phyloP scores from a whole-genome alignment of 257 asterid species.

The Euphrasia confusa region DNA sequence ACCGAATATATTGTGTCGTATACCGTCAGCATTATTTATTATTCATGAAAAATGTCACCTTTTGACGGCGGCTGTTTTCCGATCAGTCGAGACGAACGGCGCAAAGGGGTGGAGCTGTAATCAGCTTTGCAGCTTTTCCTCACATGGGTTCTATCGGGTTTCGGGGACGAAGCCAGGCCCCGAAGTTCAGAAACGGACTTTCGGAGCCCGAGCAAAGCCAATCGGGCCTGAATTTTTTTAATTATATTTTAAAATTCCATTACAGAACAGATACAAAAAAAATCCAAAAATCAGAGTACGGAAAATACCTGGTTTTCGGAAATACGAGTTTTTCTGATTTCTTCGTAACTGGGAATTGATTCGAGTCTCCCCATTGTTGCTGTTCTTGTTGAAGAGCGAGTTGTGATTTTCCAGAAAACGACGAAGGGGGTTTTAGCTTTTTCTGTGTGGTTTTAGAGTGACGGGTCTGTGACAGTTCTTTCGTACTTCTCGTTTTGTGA shows the following conservation, averaged over 20 bases:
- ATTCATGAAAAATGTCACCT: conserved; percentile 23
- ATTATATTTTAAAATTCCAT: no score
- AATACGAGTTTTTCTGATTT: conserved; percentile 55
- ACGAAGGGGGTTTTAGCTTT: background rate
- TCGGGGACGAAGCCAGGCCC: conserved; percentile 37
- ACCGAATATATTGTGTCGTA: no score
- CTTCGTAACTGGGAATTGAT: conserved; percentile 55
- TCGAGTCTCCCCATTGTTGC: conserved; percentile 47
- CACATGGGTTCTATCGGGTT: conserved; percentile 32
- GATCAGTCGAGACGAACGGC: conserved; percentile 59
- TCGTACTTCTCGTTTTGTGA: background rate
- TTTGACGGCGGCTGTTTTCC: conserved; percentile 30
- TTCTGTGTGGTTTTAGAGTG: background rate
- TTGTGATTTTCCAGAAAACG: background rate
- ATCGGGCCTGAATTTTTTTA: conserved; percentile 41
- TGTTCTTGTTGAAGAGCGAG: background rate
- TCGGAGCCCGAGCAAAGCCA: conserved; percentile 54
- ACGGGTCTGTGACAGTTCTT: conserved; percentile 19
- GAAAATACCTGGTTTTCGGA: conserved; percentile 52
- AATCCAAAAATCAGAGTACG: no score
- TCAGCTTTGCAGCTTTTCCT: conserved; percentile 40
- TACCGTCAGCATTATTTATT: no score
- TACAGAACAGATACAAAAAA: background rate
- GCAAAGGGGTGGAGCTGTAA: conserved; percentile 43
- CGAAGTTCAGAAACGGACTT: conserved; percentile 55